Evolutionary conservation across 148 eudicot species (phyloP).

Genomic region (Agrostemma githago): DNA sequence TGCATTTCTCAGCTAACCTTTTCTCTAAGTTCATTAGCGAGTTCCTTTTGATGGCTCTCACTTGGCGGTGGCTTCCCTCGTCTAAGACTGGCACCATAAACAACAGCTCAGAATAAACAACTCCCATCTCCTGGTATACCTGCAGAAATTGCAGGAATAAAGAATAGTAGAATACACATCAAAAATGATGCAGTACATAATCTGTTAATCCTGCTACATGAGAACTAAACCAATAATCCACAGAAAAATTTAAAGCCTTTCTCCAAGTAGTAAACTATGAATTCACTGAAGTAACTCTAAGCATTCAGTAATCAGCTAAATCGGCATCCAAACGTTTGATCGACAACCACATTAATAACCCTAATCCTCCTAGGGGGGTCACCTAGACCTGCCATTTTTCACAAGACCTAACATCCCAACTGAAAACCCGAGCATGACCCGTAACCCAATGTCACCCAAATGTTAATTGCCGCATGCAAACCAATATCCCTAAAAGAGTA

Average conservation of each 20-base stretch:
- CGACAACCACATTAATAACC: background rate
- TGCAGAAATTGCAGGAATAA: conserved; percentile 26
- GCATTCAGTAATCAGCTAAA: background rate
- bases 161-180: background rate
- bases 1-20: conserved; percentile 28
- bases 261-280: background rate
- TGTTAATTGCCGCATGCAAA: too few relatives aligned
- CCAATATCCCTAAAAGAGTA: too few relatives aligned
- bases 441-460: too few relatives aligned
- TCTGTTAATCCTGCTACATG: background rate
- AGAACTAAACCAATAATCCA: background rate
- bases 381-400: too few relatives aligned
- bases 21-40: conserved; percentile 75
- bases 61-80: conserved; percentile 59
- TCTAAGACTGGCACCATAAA: conserved; percentile 63
- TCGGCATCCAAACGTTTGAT: background rate
- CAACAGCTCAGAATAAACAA: conserved; percentile 81
- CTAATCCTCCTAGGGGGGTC: too few relatives aligned
- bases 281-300: background rate
- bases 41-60: conserved; percentile 56
- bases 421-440: too few relatives aligned
- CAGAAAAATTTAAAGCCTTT: too few relatives aligned
- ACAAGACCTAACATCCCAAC: too few relatives aligned
- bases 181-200: background rate
- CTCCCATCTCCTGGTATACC: conserved; percentile 89